phyloP scores from a whole-genome alignment of 345 rosid species.

The Noccaea caerulescens region DNA sequence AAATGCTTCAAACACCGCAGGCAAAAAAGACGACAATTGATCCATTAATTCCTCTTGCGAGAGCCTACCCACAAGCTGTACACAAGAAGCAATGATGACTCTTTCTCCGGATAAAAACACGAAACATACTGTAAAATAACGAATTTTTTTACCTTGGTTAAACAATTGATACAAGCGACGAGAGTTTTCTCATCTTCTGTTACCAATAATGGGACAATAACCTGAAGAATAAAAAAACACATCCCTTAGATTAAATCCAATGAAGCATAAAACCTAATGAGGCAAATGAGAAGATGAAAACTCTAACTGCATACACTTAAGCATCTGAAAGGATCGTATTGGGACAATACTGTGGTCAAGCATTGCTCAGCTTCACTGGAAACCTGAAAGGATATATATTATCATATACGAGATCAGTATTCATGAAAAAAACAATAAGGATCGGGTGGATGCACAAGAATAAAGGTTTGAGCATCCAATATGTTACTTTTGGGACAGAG shows the following conservation, averaged over 20 bases:
- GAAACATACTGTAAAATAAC: not conserved
- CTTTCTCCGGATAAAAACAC: not conserved
- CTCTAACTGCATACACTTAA: constrained; percentile 67
- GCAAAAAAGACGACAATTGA: constrained; percentile 86
- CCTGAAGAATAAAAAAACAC: constrained; percentile 53
- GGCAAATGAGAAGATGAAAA: constrained; percentile 20
- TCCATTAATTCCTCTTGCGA: constrained; percentile 85
- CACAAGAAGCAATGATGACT: constrained; percentile 11
- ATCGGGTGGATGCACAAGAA: constrained; percentile 11
- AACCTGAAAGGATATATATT: constrained; percentile 52
- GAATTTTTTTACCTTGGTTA: constrained; percentile 78
- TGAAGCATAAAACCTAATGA: constrained; percentile 11
- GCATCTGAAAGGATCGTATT: constrained; percentile 96
- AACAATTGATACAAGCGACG: constrained; percentile 85
- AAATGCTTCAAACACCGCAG: constrained; percentile 96
- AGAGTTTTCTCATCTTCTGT: constrained; percentile 95
- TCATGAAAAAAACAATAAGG: not conserved
- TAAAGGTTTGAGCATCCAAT: constrained; percentile 23
- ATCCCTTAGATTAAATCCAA: constrained; percentile 21
- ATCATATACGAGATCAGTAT: constrained; percentile 29
- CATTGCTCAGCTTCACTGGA: constrained; percentile 92
- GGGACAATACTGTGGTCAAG: constrained; percentile 71
- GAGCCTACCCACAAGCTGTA: constrained; percentile 92
- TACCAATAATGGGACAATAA: constrained; percentile 81
- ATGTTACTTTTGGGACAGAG: constrained; percentile 66